These are phyloP conservation scores for Rhizomucor miehei DNA, from an alignment of 371 early-diverging fungal species.

Conservation along the genomic window DNA sequence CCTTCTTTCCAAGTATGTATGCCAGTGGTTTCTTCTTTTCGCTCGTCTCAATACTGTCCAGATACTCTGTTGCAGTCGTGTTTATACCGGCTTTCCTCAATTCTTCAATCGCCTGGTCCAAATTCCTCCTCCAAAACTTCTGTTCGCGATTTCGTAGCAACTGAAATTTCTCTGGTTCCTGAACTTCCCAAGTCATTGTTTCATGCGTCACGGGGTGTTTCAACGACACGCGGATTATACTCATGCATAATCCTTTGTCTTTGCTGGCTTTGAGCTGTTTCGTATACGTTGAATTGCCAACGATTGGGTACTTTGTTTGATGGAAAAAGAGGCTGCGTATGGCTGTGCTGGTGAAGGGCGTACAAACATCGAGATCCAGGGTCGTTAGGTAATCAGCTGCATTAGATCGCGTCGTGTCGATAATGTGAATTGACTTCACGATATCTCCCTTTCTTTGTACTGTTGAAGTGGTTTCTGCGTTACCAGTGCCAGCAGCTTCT, in stretches of 20 bases:
- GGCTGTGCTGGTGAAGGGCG: conserved; percentile 33
- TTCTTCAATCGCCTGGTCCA: conserved; percentile 46
- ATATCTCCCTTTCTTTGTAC: conserved; percentile 11
- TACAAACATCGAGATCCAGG: conserved; percentile 30
- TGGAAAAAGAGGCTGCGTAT: conserved; percentile 41
- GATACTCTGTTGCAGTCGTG: conserved; percentile 3
- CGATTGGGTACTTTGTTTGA: conserved; percentile 50
- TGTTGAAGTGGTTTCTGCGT: too few relatives aligned
- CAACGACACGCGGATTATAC: conserved; percentile 43
- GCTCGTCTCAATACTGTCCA: conserved; percentile 13
- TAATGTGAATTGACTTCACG: conserved; percentile 12
- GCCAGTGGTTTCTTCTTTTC: conserved; percentile 51
- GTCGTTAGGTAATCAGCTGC: conserved; percentile 42
- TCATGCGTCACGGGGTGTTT: conserved; percentile 30
- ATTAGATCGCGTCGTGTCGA: conserved; percentile 46
- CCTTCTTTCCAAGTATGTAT: conserved; percentile 57
- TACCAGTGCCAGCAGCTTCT: conserved; percentile 7
- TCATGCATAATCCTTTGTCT: conserved; percentile 63
- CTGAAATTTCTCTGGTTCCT: conserved; percentile 50
- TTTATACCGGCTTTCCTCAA: conserved; percentile 37
- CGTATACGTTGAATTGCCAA: conserved; percentile 61
- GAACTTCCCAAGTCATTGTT: conserved; percentile 15
- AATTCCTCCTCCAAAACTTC: conserved; percentile 48
- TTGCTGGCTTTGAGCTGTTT: conserved; percentile 52
- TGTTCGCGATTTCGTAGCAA: conserved; percentile 56